Percentiles rank a stretch among this genome's conserved stretches.
phyloP scores from a whole-genome alignment of 164 flowering plant genomes.

The Warburgia ugandensis region DNA sequence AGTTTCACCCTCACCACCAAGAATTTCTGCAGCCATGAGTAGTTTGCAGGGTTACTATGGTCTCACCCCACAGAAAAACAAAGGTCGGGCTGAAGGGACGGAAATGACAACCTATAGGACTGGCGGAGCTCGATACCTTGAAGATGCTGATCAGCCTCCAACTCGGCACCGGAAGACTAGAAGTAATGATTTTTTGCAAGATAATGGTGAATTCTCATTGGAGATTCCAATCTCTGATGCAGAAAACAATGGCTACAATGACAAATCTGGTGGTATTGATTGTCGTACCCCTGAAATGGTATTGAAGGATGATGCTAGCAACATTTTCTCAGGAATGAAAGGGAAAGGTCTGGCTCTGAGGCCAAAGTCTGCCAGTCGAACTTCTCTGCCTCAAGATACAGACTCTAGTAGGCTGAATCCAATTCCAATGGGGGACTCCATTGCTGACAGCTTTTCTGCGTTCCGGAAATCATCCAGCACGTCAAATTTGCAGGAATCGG shows the following conservation, averaged over 20 bases:
- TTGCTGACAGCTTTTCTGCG: conserved; percentile 28
- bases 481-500: conserved; percentile 58
- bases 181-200: conserved; percentile 41
- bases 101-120: conserved; percentile 51
- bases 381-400: conserved; percentile 25
- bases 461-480: conserved; percentile 82
- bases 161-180: conserved; percentile 45
- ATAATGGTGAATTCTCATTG: conserved; percentile 25
- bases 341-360: too few relatives aligned
- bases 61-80: conserved; percentile 28
- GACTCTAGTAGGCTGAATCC: conserved; percentile 27
- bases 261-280: conserved; percentile 31
- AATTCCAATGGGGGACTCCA: conserved; percentile 31
- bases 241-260: conserved; percentile 25
- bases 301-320: conserved; percentile 43
- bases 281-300: conserved; percentile 36
- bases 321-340: conserved; percentile 44
- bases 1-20: conserved; percentile 63
- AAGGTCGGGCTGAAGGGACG: conserved; percentile 26
- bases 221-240: conserved; percentile 24
- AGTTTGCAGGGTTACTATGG: conserved; percentile 71
- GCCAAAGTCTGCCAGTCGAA: conserved; percentile 46
- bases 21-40: too few relatives aligned
- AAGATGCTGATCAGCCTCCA: conserved; percentile 37
- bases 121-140: conserved; percentile 28